phyloP scores from a whole-genome alignment of 768 basidiomycete genomes.

The Naematelia encephala region DNA sequence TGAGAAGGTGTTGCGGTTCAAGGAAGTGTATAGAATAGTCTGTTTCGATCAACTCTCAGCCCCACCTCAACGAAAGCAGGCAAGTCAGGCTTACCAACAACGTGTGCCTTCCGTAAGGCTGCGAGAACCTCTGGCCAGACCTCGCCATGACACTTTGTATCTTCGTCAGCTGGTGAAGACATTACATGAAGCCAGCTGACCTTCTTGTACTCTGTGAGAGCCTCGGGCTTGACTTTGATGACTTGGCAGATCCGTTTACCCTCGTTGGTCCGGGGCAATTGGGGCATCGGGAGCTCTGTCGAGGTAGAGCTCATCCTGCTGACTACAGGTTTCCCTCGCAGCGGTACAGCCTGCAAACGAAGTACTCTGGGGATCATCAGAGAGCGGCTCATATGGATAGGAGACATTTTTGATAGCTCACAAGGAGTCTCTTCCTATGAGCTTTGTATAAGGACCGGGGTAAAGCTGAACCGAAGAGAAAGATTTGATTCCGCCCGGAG shows the following conservation, averaged over 20 bases:
- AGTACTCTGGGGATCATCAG: no score
- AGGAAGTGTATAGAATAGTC: slow-evolving; percentile 77
- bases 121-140: slow-evolving; percentile 71
- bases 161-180: background rate
- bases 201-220: slow-evolving; percentile 52
- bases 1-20: slow-evolving; percentile 58
- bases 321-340: no score
- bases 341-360: no score
- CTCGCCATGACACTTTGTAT: slow-evolving; percentile 55
- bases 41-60: slow-evolving; percentile 12
- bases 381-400: no score
- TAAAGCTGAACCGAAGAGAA: background rate
- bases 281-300: background rate
- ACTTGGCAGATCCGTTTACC: slow-evolving; percentile 64
- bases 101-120: slow-evolving; percentile 62
- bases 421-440: background rate
- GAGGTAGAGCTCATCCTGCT: background rate
- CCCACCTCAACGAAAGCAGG: background rate
- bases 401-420: no score
- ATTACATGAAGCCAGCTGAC: slow-evolving; percentile 17
- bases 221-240: slow-evolving; percentile 59
- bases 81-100: slow-evolving; percentile 51
- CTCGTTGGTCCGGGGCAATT: slow-evolving; percentile 45
- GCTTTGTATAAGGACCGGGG: background rate
- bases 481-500: background rate